phyloP scores from a whole-genome alignment of 768 basidiomycete species.

The Rhodotorula graminis region DNA sequence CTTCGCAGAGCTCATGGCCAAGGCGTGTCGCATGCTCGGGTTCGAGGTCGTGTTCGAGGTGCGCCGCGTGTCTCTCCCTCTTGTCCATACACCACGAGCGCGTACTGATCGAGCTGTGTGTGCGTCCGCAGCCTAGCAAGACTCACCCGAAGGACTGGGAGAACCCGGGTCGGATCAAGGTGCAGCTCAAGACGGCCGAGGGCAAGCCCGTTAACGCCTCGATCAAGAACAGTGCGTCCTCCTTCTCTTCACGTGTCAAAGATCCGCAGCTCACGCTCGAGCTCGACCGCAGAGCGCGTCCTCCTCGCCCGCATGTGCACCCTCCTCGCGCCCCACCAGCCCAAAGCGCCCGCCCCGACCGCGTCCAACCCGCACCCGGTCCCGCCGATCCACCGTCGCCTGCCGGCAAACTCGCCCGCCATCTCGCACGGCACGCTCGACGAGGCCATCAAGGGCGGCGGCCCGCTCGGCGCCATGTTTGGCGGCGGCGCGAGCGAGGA shows the following conservation, averaged over 20 bases:
- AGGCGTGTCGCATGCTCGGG: constrained; percentile 70
- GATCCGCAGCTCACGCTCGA: not conserved
- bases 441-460: constrained; percentile 33
- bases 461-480: constrained; percentile 38
- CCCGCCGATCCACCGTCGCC: constrained; percentile 42
- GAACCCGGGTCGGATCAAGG: constrained; percentile 90
- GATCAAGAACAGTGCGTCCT: constrained; percentile 48
- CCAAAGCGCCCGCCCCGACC: constrained; percentile 36
- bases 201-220: constrained; percentile 46
- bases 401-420: constrained; percentile 39
- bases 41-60: constrained; percentile 81
- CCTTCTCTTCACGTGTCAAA: too few species aligned
- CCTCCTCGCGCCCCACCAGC: constrained; percentile 31
- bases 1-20: constrained; percentile 83
- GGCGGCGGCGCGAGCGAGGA: constrained; percentile 23
- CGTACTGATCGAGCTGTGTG: too few species aligned
- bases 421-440: constrained; percentile 40
- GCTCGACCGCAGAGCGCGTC: constrained; percentile 21
- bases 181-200: constrained; percentile 53
- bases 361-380: constrained; percentile 37
- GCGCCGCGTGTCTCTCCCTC: constrained; percentile 15
- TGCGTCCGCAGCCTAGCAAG: constrained; percentile 56
- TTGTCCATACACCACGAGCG: too few species aligned
- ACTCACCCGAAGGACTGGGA: constrained; percentile 95
- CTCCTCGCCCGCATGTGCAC: constrained; percentile 30